Evolutionary conservation across 352 stramenopile species (phyloP).

Genomic region (Globisporangium recalcitrans): DNA sequence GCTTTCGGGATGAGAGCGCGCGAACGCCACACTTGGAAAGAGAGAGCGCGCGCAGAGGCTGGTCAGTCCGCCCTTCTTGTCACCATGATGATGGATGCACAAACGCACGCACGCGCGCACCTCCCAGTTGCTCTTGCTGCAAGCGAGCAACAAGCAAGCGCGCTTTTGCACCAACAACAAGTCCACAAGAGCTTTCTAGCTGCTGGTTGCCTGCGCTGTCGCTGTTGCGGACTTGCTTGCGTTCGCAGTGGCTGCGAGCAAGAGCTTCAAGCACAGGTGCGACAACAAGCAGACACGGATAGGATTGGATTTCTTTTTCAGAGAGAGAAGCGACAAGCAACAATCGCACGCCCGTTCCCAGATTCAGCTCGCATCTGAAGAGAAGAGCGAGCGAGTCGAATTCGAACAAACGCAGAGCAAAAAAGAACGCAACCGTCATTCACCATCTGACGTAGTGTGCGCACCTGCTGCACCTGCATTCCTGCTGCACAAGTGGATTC

Average conservation of each 20-base stretch:
- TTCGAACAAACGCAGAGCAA: neutral
- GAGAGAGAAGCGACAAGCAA: neutral
- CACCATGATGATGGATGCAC: constrained; percentile 11
- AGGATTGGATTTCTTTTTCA: neutral
- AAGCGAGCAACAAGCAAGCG: neutral
- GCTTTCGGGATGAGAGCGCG: neutral
- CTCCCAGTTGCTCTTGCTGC: constrained; percentile 6
- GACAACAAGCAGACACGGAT: neutral
- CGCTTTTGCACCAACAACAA: neutral
- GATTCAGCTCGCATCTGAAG: too few relatives aligned
- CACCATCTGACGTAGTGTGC: neutral
- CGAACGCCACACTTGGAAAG: neutral
- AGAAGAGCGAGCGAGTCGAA: neutral
- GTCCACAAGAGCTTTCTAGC: neutral
- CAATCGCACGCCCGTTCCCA: neutral
- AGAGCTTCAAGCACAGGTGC: neutral
- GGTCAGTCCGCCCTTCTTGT: constrained; percentile 10
- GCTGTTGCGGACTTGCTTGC: neutral
- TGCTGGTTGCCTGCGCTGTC: neutral
- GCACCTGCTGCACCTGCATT: too few relatives aligned
- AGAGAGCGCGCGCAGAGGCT: neutral
- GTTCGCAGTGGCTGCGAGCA: neutral
- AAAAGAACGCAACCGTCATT: neutral
- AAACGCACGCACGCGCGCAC: constrained; percentile 8
- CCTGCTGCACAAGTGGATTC: too few relatives aligned